Conservation (phyloP, 768 basidiomycete species). For the Xerocomellus intermedius region DNA sequence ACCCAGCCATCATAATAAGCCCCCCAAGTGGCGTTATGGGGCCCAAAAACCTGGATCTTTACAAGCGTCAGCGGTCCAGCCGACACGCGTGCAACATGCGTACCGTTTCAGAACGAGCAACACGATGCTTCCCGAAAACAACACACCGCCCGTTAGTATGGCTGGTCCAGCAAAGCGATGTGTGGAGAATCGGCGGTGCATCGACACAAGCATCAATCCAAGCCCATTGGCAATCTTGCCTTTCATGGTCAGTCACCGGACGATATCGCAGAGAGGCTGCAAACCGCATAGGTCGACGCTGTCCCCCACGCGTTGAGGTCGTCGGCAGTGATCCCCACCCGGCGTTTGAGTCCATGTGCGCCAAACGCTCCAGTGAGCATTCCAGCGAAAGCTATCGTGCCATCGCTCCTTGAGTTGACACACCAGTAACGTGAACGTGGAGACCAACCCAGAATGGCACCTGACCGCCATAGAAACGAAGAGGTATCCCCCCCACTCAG, state of each 20-base stretch:
- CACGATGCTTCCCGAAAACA: slow-evolving; percentile 68
- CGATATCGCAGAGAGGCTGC: slow-evolving; percentile 15
- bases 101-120: slow-evolving; percentile 50
- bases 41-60: slow-evolving; percentile 51
- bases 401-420: neutral
- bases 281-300: slow-evolving; percentile 62
- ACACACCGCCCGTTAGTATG: slow-evolving; percentile 50
- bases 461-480: slow-evolving; percentile 42
- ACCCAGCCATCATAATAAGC: slow-evolving; percentile 66
- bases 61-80: slow-evolving; percentile 2
- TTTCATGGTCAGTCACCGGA: slow-evolving; percentile 7
- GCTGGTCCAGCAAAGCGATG: slow-evolving; percentile 70
- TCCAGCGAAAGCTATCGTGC: slow-evolving; percentile 42
- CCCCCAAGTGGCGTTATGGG: slow-evolving; percentile 71
- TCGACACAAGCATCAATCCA: slow-evolving; percentile 57
- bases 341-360: slow-evolving; percentile 55
- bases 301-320: slow-evolving; percentile 59
- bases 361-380: slow-evolving; percentile 68
- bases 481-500: slow-evolving; percentile 10
- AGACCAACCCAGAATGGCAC: slow-evolving; percentile 40
- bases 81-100: slow-evolving; percentile 3
- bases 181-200: slow-evolving; percentile 56
- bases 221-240: slow-evolving; percentile 67
- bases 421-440: neutral
- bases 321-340: slow-evolving; percentile 47